Percentiles rank a stretch among this genome's conserved stretches.
Evolutionary conservation across 2,329 filamentous ascomycete species (phyloP).

Genomic region (Pyricularia grisea): DNA sequence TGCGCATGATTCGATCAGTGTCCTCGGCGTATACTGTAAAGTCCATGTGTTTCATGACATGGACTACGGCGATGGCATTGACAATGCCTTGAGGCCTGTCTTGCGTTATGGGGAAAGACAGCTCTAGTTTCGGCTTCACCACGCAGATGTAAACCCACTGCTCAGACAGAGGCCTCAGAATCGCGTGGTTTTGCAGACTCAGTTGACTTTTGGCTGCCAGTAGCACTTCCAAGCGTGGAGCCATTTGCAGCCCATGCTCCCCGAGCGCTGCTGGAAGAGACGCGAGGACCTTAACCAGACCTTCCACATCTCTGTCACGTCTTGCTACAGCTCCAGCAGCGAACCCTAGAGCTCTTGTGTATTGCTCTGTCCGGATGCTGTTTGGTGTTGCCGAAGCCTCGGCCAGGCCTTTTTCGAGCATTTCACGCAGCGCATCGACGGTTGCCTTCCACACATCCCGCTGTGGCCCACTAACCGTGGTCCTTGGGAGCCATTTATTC

Average conservation of each 20-base stretch:
- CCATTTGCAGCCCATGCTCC: slow-evolving; percentile 27
- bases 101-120: slow-evolving; percentile 26
- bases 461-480: slow-evolving; percentile 2
- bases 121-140: slow-evolving; percentile 32
- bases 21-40: slow-evolving; percentile 45
- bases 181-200: slow-evolving; percentile 29
- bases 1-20: slow-evolving; percentile 31
- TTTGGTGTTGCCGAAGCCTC: not conserved
- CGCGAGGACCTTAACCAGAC: slow-evolving; percentile 15
- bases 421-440: slow-evolving; percentile 2
- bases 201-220: slow-evolving; percentile 29
- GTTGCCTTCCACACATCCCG: slow-evolving; percentile 9
- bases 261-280: slow-evolving; percentile 21
- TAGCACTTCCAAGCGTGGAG: slow-evolving; percentile 30
- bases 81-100: slow-evolving; percentile 20
- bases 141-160: slow-evolving; percentile 40
- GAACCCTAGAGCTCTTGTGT: slow-evolving; percentile 16
- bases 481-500: slow-evolving; percentile 14
- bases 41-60: slow-evolving; percentile 37
- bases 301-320: slow-evolving; percentile 24
- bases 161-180: slow-evolving; percentile 30
- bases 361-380: slow-evolving; percentile 5
- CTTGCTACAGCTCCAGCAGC: slow-evolving; percentile 20
- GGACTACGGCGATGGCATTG: slow-evolving; percentile 37
- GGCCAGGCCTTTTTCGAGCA: not conserved